Conservation (phyloP, 441 rosid species). For the Gossypium trilobum region DNA sequence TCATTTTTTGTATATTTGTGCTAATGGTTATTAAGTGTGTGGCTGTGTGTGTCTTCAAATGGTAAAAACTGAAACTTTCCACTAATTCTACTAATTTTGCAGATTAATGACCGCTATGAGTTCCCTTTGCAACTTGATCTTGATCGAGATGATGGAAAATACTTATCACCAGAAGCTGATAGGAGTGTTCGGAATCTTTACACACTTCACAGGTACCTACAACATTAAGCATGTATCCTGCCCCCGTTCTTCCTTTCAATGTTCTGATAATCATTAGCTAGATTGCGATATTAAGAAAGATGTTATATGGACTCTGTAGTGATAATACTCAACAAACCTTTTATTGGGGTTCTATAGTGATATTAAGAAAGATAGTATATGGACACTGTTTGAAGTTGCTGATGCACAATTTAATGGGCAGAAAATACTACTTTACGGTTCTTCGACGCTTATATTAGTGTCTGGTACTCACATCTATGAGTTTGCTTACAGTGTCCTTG, state of each 20-base stretch:
- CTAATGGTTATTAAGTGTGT: not conserved
- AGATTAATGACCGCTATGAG: constrained; percentile 53
- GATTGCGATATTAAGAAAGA: not conserved
- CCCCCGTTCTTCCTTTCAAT: not conserved
- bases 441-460: not conserved
- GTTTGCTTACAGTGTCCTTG: constrained; percentile 30
- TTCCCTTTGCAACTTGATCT: constrained; percentile 54
- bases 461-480: not conserved
- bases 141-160: constrained; percentile 38
- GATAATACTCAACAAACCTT: too few species aligned
- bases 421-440: not conserved
- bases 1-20: not conserved
- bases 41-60: not conserved
- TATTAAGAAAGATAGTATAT: not conserved
- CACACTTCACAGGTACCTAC: constrained; percentile 43
- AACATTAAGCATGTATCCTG: not conserved
- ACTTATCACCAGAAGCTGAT: constrained; percentile 43
- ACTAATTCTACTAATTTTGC: not conserved
- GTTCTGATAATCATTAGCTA: not conserved
- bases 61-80: not conserved
- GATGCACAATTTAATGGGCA: constrained; percentile 2
- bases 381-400: not conserved
- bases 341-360: too few species aligned
- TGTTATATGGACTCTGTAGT: not conserved
- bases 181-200: constrained; percentile 45